A percentile compares a stretch with the other conserved stretches of the same genome.
These are phyloP conservation scores for Ogataea wickerhamii DNA, from an alignment of 805 yeast species.

Conservation along the genomic window DNA sequence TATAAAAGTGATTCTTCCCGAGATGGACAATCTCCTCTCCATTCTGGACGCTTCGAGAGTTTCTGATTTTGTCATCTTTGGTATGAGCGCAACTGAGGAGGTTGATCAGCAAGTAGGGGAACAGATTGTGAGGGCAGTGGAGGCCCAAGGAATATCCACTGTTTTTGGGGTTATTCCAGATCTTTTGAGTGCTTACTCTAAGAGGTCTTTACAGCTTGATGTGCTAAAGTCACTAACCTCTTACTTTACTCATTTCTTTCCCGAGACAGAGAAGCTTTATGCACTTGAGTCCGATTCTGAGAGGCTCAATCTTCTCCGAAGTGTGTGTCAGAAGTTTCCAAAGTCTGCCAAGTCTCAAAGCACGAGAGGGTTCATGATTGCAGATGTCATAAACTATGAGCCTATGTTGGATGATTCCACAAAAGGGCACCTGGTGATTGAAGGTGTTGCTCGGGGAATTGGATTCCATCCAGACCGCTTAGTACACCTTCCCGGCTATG, in stretches of 20 bases:
- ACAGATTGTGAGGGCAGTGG: conserved; percentile 81
- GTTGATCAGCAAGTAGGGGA: conserved; percentile 81
- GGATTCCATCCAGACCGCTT: conserved; percentile 77
- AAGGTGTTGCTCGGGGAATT: conserved; percentile 83
- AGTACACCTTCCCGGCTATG: conserved; percentile 84
- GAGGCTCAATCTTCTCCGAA: conserved; percentile 66
- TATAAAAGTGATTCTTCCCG: conserved; percentile 71
- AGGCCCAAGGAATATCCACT: conserved; percentile 87
- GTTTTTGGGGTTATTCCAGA: conserved; percentile 78
- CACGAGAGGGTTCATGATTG: conserved; percentile 80
- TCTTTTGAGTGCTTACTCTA: conserved; percentile 60
- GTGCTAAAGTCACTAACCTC: conserved; percentile 60
- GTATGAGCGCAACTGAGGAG: conserved; percentile 82
- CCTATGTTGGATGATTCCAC: conserved; percentile 25
- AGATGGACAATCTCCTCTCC: conserved; percentile 58
- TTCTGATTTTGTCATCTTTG: conserved; percentile 86
- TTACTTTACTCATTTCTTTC: conserved; percentile 72
- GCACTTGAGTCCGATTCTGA: conserved; percentile 68
- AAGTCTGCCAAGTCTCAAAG: conserved; percentile 89
- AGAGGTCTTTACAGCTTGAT: conserved; percentile 73
- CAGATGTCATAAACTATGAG: conserved; percentile 55
- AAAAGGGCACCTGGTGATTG: conserved; percentile 50
- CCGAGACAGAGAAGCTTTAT: conserved; percentile 74
- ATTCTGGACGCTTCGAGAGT: conserved; percentile 83
- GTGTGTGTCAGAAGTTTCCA: conserved; percentile 82